These are phyloP conservation scores for Mucor circinelloides DNA, from an alignment of 371 early-diverging fungal genomes.

Conservation along the genomic window DNA sequence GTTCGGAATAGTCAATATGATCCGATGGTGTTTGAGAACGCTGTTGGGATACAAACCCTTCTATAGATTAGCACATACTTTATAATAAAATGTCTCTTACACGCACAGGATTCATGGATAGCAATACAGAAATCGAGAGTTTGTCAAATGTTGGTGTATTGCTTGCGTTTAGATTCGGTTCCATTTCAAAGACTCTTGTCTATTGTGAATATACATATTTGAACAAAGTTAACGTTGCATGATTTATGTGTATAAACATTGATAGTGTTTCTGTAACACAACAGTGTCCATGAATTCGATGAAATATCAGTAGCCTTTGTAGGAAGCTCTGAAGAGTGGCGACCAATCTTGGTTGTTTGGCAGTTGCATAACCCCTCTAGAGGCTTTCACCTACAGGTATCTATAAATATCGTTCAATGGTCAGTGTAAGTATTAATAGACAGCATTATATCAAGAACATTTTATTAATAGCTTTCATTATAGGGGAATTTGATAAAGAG, in stretches of 20 bases:
- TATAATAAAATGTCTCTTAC: neutral
- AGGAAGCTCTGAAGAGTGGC: neutral
- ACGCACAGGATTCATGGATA: neutral
- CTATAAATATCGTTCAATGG: neutral
- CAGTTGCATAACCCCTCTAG: neutral
- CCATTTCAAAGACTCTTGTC: too few relatives aligned
- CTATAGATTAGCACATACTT: neutral
- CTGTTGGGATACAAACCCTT: neutral
- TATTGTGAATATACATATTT: neutral
- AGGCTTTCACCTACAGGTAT: neutral
- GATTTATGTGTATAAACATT: too few relatives aligned
- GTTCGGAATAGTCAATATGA: slow-evolving; percentile 13
- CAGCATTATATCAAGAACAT: neutral
- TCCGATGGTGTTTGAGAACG: neutral
- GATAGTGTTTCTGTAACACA: too few relatives aligned
- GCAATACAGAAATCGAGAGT: neutral
- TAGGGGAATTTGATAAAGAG: neutral
- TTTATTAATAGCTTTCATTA: neutral
- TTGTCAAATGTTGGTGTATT: neutral
- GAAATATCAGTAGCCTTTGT: neutral
- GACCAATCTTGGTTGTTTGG: neutral
- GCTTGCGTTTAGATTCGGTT: too few relatives aligned
- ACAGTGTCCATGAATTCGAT: neutral
- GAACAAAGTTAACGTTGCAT: neutral
- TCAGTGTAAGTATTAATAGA: neutral